phyloP scores from a whole-genome alignment of 345 rosid species.

The Gossypioides kirkii region DNA sequence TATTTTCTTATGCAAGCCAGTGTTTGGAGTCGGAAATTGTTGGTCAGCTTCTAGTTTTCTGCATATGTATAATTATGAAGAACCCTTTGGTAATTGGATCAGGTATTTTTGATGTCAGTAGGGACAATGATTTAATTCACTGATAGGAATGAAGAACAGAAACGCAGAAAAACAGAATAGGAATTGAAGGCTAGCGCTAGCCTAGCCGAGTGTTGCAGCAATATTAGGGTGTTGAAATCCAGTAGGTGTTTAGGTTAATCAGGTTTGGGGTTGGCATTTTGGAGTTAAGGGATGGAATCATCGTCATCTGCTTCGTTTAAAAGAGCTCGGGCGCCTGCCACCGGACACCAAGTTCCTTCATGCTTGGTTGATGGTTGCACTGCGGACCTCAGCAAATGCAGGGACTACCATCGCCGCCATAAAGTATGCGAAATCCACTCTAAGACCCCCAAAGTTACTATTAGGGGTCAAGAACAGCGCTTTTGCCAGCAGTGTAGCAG shows the following conservation, averaged over 20 bases:
- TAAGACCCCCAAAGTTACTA: slow-evolving; percentile 52
- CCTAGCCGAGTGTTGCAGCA: neutral
- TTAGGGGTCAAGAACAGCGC: slow-evolving; percentile 54
- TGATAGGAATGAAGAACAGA: slow-evolving; percentile 7
- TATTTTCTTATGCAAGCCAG: neutral
- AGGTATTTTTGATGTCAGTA: neutral
- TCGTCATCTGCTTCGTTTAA: slow-evolving; percentile 41
- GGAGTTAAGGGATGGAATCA: slow-evolving; percentile 46
- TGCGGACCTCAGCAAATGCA: slow-evolving; percentile 61
- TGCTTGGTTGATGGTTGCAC: slow-evolving; percentile 79
- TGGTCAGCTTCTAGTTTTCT: slow-evolving; percentile 1
- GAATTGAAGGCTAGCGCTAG: too few species aligned
- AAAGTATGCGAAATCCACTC: slow-evolving; percentile 73
- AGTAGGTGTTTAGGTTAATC: slow-evolving; percentile 9
- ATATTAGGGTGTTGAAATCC: slow-evolving; percentile 8
- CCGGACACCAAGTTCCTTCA: slow-evolving; percentile 41
- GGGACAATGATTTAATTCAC: neutral
- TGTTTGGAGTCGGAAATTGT: neutral
- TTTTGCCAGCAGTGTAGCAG: slow-evolving; percentile 93
- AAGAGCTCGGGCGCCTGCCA: slow-evolving; percentile 42
- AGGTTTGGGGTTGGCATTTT: slow-evolving; percentile 13
- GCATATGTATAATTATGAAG: neutral
- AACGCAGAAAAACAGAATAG: slow-evolving; percentile 14
- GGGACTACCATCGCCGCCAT: slow-evolving; percentile 73
- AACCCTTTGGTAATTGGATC: neutral